Conservation (phyloP, 73 alveolate genomes). For the Stentor roeselii region DNA sequence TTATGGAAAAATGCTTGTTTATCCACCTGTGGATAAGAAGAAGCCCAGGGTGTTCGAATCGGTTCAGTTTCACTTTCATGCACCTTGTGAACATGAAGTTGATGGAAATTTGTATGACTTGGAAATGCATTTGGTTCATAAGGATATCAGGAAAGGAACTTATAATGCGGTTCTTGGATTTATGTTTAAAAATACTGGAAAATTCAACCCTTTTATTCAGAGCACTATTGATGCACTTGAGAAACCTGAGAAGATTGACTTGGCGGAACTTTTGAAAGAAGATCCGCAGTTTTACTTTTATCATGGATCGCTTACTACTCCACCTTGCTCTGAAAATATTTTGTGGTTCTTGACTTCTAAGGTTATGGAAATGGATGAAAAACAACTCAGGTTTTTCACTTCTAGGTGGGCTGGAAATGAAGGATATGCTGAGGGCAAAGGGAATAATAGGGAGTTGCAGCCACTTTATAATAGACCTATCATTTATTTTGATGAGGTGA, state of each 20-base stretch:
- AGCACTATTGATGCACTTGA: slow-evolving; percentile 23
- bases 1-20: background rate
- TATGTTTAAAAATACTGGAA: slow-evolving; percentile 41
- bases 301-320: slow-evolving; percentile 62
- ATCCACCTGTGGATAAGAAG: background rate
- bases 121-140: slow-evolving; percentile 84
- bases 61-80: slow-evolving; percentile 80
- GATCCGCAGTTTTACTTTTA: slow-evolving; percentile 37
- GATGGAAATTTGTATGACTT: slow-evolving; percentile 65
- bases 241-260: slow-evolving; percentile 31
- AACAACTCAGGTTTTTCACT: slow-evolving; percentile 42
- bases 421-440: slow-evolving; percentile 52
- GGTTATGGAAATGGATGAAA: slow-evolving; percentile 37
- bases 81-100: slow-evolving; percentile 84
- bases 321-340: slow-evolving; percentile 64
- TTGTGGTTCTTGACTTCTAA: slow-evolving; percentile 52
- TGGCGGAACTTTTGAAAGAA: slow-evolving; percentile 35
- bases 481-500: background rate
- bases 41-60: slow-evolving; percentile 22
- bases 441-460: slow-evolving; percentile 61
- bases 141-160: slow-evolving; percentile 17
- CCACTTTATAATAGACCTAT: slow-evolving; percentile 46
- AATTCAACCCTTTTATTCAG: slow-evolving; percentile 34
- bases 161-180: slow-evolving; percentile 50
- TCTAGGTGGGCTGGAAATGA: slow-evolving; percentile 35